Percentiles rank a stretch among this genome's conserved stretches.
Conservation (phyloP, 2,329 filamentous ascomycete genomes). For the Microascus cirrosus region DNA sequence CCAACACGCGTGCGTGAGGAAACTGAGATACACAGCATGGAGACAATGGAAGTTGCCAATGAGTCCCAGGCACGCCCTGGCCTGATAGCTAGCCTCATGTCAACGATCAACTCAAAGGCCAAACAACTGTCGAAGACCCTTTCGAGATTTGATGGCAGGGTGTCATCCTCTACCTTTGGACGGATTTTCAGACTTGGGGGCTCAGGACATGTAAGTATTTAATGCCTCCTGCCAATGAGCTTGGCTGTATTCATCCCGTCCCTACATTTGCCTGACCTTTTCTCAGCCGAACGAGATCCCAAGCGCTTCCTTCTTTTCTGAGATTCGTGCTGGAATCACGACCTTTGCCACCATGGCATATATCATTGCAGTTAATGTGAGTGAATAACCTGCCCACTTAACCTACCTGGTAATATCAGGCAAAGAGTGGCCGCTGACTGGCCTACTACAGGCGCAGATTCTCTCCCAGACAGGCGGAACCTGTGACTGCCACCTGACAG, state of each 20-base stretch:
- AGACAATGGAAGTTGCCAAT: constrained; percentile 7
- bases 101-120: constrained; percentile 5
- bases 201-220: constrained; percentile 47
- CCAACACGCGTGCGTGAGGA: neutral
- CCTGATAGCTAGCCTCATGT: constrained; percentile 4
- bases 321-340: constrained; percentile 68
- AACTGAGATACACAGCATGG: neutral
- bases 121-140: constrained; percentile 12
- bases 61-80: neutral
- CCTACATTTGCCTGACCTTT: neutral
- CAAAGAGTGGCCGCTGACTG: neutral
- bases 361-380: constrained; percentile 64
- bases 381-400: constrained; percentile 10
- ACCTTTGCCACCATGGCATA: constrained; percentile 78
- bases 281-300: constrained; percentile 53
- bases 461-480: constrained; percentile 67
- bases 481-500: constrained; percentile 48
- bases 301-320: constrained; percentile 61
- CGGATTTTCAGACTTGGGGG: constrained; percentile 53
- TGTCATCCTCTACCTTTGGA: constrained; percentile 31
- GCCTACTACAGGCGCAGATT: constrained; percentile 26
- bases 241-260: neutral
- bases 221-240: neutral
- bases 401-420: neutral
- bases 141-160: constrained; percentile 14